A percentile compares a stretch with the other conserved stretches of the same genome.
Evolutionary conservation across 305 asterid genomes (phyloP).

Genomic region (Fraxinus greggii): DNA sequence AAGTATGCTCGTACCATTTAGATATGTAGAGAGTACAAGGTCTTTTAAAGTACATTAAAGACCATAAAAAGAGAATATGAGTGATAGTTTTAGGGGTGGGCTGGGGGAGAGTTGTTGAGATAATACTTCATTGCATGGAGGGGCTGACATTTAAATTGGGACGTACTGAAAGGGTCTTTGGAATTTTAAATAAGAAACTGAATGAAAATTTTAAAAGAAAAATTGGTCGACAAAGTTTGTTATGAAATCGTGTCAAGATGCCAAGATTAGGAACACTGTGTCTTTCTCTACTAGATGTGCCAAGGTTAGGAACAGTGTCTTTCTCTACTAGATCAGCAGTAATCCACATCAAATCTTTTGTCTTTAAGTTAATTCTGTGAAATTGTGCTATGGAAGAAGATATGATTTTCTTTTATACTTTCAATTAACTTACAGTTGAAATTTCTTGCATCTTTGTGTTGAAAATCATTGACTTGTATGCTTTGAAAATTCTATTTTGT

Average conservation of each 20-base stretch:
- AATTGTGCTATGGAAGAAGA: background rate
- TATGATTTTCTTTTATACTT: background rate
- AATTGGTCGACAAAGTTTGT: background rate
- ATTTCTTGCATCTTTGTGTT: background rate
- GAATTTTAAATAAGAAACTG: background rate
- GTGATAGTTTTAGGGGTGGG: background rate
- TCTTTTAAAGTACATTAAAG: background rate
- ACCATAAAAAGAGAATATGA: background rate
- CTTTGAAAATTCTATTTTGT: conserved; percentile 15
- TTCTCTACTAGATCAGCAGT: background rate
- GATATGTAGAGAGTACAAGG: background rate
- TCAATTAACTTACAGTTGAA: background rate
- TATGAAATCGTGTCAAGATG: background rate
- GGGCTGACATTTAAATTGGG: background rate
- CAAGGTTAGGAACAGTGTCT: background rate
- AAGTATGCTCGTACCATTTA: background rate
- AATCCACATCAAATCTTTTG: background rate
- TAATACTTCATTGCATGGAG: background rate
- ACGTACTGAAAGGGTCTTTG: background rate
- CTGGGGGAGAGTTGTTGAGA: background rate
- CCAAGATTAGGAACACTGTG: background rate
- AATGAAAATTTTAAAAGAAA: background rate
- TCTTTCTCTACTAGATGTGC: background rate
- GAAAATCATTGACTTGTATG: conserved; percentile 8
- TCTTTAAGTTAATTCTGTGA: background rate